These are phyloP conservation scores for Alternaria viburni DNA, from an alignment of 2,329 filamentous ascomycete species.

Conservation along the genomic window DNA sequence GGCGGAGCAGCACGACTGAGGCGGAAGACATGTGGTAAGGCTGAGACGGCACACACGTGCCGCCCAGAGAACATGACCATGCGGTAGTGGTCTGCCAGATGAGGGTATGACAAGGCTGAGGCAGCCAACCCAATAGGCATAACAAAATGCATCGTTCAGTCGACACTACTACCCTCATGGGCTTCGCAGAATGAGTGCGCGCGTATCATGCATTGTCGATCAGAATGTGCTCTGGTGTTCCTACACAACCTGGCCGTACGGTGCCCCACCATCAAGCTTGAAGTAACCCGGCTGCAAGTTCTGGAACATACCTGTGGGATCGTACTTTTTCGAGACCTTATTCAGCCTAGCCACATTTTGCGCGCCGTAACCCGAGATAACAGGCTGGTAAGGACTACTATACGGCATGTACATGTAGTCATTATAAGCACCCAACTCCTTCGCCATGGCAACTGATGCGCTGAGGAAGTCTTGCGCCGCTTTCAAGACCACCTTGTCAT, in stretches of 20 bases:
- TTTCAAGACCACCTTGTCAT: slow-evolving; percentile 26
- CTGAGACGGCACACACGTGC: not conserved
- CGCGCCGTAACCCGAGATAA: slow-evolving; percentile 50
- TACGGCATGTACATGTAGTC: slow-evolving; percentile 55
- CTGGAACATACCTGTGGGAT: slow-evolving; percentile 17
- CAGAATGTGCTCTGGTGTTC: not conserved
- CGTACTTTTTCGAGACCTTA: slow-evolving; percentile 11
- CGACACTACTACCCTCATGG: not conserved
- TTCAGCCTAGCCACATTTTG: slow-evolving; percentile 34
- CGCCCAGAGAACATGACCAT: not conserved
- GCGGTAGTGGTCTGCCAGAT: too few species aligned
- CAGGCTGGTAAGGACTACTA: slow-evolving; percentile 50
- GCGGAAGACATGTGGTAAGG: not conserved
- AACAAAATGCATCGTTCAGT: not conserved
- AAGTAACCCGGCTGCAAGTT: slow-evolving; percentile 14
- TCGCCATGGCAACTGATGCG: not conserved
- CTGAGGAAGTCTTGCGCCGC: slow-evolving; percentile 18
- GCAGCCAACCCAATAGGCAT: not conserved
- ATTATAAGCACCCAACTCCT: slow-evolving; percentile 4
- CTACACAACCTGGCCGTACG: not conserved
- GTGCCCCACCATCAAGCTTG: slow-evolving; percentile 6
- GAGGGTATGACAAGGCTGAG: not conserved
- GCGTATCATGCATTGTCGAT: not conserved
- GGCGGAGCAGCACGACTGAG: not conserved
- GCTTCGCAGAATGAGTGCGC: not conserved